These are phyloP conservation scores for Lachancea nothofagi DNA, from an alignment of 805 yeast species.

Conservation along the genomic window DNA sequence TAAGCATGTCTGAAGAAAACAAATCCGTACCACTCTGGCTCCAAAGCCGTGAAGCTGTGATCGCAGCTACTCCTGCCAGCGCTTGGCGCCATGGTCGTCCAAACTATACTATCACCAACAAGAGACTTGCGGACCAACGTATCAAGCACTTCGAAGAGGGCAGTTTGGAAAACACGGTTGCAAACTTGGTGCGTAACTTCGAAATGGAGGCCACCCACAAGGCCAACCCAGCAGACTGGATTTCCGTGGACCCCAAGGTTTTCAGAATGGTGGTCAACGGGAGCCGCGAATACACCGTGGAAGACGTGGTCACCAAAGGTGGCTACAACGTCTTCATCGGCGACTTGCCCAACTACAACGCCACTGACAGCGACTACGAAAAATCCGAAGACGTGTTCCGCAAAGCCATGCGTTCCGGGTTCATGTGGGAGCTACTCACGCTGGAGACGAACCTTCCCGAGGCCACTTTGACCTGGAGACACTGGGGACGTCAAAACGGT, in stretches of 20 bases:
- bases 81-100: conserved; percentile 3
- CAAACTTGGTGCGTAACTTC: conserved; percentile 4
- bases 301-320: conserved; percentile 4
- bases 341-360: conserved; percentile 7
- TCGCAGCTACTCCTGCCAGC: conserved; percentile 3
- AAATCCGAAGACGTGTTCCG: conserved; percentile 5
- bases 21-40: conserved; percentile 4
- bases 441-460: conserved; percentile 4
- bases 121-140: conserved; percentile 1
- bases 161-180: conserved; percentile 1
- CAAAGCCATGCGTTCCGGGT: conserved; percentile 4
- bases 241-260: conserved; percentile 6
- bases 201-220: conserved; percentile 9
- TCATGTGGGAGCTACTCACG: conserved; percentile 5
- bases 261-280: conserved; percentile 5
- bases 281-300: conserved; percentile 5
- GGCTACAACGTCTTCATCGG: conserved; percentile 7
- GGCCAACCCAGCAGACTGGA: conserved; percentile 7
- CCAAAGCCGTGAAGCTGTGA: conserved; percentile 3
- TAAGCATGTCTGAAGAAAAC: conserved; percentile 8
- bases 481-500: conserved; percentile 7
- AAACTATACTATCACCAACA: conserved; percentile 1
- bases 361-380: conserved; percentile 4
- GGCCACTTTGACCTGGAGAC: conserved; percentile 6
- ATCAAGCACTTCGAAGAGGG: conserved; percentile 2